Conservation (phyloP, 306 rosid species). For the Vigna reflexopilosa region DNA sequence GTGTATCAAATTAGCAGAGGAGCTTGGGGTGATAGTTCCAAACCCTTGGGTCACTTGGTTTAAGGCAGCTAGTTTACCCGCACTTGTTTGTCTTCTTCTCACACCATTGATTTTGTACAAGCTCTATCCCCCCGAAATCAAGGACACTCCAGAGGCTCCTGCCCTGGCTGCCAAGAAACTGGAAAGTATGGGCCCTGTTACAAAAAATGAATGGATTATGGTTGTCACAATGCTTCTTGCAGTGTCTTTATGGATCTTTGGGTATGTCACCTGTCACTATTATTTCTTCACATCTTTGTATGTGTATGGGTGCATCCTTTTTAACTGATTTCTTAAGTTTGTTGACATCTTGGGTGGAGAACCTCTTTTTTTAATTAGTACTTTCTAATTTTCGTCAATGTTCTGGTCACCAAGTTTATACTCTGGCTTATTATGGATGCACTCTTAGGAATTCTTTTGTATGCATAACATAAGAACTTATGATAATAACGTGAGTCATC, state of each 20-base stretch:
- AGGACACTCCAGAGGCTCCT: conserved; percentile 98
- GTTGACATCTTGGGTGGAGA: conserved; percentile 32
- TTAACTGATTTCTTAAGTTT: conserved; percentile 31
- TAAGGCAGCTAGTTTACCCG: conserved; percentile 91
- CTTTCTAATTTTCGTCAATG: not conserved
- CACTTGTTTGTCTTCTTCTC: conserved; percentile 68
- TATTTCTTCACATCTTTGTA: not conserved
- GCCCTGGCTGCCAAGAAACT: conserved; percentile 83
- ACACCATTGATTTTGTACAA: conserved; percentile 85
- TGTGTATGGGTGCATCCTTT: not conserved
- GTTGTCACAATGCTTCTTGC: conserved; percentile 92
- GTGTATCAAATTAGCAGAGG: conserved; percentile 86
- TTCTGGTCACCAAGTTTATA: conserved; percentile 31
- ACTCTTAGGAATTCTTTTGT: not conserved
- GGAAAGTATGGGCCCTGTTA: conserved; percentile 85
- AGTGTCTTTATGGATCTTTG: conserved; percentile 91
- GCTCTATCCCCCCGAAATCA: conserved; percentile 88
- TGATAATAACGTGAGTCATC: conserved; percentile 10
- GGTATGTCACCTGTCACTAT: conserved; percentile 58
- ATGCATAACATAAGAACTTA: conserved; percentile 18
- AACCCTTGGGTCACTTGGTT: conserved; percentile 95
- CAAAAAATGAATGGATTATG: conserved; percentile 84
- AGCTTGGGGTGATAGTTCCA: conserved; percentile 76
- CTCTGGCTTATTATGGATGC: not conserved
- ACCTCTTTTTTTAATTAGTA: conserved; percentile 18